Base-by-base conservation (phyloP, 2,329 filamentous ascomycete species). In the Metarhizium anisopliae region DNA sequence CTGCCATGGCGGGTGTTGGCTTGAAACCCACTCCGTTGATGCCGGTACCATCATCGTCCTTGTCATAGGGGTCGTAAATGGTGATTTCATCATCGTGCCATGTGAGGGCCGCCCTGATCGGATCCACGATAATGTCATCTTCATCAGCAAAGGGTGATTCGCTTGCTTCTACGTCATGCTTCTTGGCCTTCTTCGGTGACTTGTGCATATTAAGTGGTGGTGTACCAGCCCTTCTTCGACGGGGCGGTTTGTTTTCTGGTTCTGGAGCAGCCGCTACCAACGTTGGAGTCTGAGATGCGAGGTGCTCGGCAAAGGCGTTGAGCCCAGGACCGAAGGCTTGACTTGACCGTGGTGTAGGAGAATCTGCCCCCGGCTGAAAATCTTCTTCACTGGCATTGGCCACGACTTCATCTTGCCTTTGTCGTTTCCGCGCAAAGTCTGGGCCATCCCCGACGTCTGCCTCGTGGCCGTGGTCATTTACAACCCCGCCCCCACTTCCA, bases 11-110 rank as follows among this genome's bases (percentile, higher is more conserved):
- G 6, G 83, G 75, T 0, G 82, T 85, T 2, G 84, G 83, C 62
- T 77, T 82, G 70, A 86, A 87, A 0, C 84, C 84, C 58, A 87
- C 82, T 5, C 84, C 84, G 65, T 87, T 86, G 63, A 87, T 82
- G 25, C 84, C 84, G 3, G 79, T 81, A 52, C 84, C 84, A 63
- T 87, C 84, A 62, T 87, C 84, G 59, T 87, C 83, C 59, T 80
- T 76, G 63, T 86, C 84, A 45, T 82, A 74, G 0, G 82, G 80
- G 61, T 85, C 80, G 66, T 86, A 84, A 32, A 85, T 75, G 2
- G 84, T 86, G 58, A 87, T 86, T 64, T 86, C 84, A 61, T 86
- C 79, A 60, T 85, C 82, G 62, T 83, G 82, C 84, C 84, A 87
- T 2, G 84, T 86, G 53, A 86, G 71, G 2, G 81, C 77, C 6